These are phyloP conservation scores for Penicillium frequentans DNA, from an alignment of 2,329 filamentous ascomycete genomes.

Conservation along the genomic window DNA sequence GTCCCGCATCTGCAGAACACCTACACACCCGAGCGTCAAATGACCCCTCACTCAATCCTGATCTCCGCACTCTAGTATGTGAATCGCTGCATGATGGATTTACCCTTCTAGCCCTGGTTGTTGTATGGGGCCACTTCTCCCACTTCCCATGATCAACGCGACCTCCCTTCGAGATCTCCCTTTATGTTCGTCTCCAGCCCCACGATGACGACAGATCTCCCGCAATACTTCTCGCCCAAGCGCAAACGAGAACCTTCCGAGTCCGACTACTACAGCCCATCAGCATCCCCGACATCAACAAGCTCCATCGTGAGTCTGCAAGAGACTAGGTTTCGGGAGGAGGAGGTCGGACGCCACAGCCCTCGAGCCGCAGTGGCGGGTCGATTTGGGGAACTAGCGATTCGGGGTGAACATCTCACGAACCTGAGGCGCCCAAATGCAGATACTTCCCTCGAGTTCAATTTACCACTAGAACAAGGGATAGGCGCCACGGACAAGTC, in stretches of 20 bases:
- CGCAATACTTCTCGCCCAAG: slow-evolving; percentile 32
- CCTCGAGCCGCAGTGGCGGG: slow-evolving; percentile 42
- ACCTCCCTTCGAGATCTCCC: slow-evolving; percentile 19
- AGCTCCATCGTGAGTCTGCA: slow-evolving; percentile 31
- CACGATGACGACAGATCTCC: slow-evolving; percentile 32
- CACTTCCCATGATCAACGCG: slow-evolving; percentile 4
- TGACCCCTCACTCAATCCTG: slow-evolving; percentile 18
- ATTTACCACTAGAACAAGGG: slow-evolving; percentile 11
- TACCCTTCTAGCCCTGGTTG: slow-evolving; percentile 9
- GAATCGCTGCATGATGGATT: slow-evolving; percentile 11
- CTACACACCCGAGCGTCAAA: slow-evolving; percentile 20
- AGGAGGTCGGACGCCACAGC: slow-evolving; percentile 36
- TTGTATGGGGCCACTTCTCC: slow-evolving; percentile 10
- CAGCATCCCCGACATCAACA: slow-evolving; percentile 35
- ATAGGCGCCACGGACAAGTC: slow-evolving; percentile 11
- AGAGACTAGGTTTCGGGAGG: slow-evolving; percentile 32
- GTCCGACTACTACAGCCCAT: slow-evolving; percentile 28
- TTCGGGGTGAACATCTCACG: slow-evolving; percentile 32
- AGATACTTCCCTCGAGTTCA: slow-evolving; percentile 7
- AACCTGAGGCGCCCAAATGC: slow-evolving; percentile 15
- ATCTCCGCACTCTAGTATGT: slow-evolving; percentile 16
- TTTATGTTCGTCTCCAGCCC: slow-evolving; percentile 19
- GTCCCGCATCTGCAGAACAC: slow-evolving; percentile 11
- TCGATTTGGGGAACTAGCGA: slow-evolving; percentile 41
- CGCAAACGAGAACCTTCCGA: slow-evolving; percentile 37